Conservation (phyloP, 306 rosid species). For the Medicago lupulina region DNA sequence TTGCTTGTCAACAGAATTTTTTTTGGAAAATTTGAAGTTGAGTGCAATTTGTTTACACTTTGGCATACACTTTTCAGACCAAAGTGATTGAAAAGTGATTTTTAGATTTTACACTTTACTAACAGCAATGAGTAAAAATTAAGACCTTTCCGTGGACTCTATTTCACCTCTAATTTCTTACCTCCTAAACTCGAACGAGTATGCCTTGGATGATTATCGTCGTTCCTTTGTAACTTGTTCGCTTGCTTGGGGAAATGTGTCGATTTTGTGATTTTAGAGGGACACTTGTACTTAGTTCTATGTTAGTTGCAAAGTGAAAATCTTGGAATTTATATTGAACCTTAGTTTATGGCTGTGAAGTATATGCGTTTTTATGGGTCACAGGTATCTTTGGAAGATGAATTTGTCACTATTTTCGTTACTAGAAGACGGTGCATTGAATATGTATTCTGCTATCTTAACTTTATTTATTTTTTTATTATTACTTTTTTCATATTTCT, state of each 20-base stretch:
- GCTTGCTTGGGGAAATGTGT: not conserved
- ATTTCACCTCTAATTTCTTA: not conserved
- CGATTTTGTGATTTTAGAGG: conserved; percentile 28
- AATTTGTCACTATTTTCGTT: conserved; percentile 15
- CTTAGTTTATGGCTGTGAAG: not conserved
- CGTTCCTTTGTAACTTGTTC: conserved; percentile 1
- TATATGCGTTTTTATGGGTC: not conserved
- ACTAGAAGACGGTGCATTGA: conserved; percentile 26
- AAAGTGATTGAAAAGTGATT: not conserved
- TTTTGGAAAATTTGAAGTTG: not conserved
- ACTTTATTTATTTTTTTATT: not conserved
- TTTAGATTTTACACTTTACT: not conserved
- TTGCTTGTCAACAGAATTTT: not conserved
- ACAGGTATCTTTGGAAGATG: not conserved
- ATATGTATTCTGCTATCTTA: conserved; percentile 21
- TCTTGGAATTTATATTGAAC: conserved; percentile 12
- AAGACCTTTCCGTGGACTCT: not conserved
- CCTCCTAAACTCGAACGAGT: conserved; percentile 1
- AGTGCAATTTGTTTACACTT: conserved; percentile 14
- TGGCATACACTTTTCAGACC: not conserved
- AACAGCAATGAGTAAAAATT: not conserved
- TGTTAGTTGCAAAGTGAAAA: conserved; percentile 7
- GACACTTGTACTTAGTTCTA: conserved; percentile 9
- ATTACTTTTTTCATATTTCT: not conserved
- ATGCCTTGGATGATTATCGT: not conserved